Conservation (phyloP, 768 basidiomycete species). For the Suillus cothurnatus region DNA sequence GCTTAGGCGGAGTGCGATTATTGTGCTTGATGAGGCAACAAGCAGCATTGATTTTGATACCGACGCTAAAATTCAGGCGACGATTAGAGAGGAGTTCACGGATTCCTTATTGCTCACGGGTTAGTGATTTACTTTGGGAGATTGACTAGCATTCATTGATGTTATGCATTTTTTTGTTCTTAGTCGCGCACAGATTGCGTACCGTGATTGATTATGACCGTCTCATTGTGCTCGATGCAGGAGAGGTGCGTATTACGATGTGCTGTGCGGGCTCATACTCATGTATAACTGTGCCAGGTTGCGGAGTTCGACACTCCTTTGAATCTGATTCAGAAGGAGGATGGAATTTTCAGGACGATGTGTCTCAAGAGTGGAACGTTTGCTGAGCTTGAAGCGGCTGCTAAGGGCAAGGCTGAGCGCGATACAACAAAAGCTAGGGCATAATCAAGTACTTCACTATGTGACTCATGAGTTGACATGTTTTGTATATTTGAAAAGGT, state of each 20-base stretch:
- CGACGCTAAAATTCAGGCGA: conserved; percentile 87
- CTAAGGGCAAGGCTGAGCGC: conserved; percentile 42
- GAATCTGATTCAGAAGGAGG: conserved; percentile 62
- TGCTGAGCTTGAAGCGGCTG: conserved; percentile 58
- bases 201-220: conserved; percentile 84
- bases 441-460: background rate
- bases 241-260: conserved; percentile 24
- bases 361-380: conserved; percentile 72
- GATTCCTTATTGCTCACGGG: conserved; percentile 74
- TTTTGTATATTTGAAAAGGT: background rate
- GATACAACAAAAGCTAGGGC: background rate
- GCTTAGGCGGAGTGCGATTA: conserved; percentile 68
- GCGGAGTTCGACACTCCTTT: conserved; percentile 74
- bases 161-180: background rate
- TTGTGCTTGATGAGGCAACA: conserved; percentile 83
- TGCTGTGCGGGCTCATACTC: conserved; percentile 22
- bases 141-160: conserved; percentile 4
- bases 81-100: conserved; percentile 85
- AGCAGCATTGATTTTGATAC: conserved; percentile 88
- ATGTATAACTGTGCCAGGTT: conserved; percentile 30
- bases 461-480: background rate
- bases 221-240: conserved; percentile 71
- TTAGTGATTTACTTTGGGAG: conserved; percentile 32
- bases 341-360: conserved; percentile 70
- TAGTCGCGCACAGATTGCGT: conserved; percentile 69